Base-by-base conservation (phyloP, 257 asterid species). In the Cordia subcordata region DNA sequence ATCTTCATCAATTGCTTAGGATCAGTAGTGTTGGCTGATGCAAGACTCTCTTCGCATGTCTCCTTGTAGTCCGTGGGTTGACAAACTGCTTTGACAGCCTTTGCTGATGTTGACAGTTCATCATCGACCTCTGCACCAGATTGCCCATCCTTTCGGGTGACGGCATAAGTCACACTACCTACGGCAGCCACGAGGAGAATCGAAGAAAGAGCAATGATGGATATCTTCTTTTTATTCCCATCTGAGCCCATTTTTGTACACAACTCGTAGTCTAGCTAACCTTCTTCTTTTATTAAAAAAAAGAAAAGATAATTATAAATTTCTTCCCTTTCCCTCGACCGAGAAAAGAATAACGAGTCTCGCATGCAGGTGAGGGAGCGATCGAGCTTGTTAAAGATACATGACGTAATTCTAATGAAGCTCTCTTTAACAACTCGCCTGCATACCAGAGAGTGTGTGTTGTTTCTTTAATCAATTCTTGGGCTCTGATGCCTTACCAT, bases 161-260 rank as follows among this genome's bases (percentile, higher is more conserved):
- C 17, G 0, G 20, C 14, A 17, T 61, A 57, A 0, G 70, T 63
- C 3, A 72, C 70, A 1, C 70, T 51, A 0, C 72, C 80, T 1
- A 75, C 52, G 1, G 70, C 80, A 16, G 73, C 70, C 0, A 70
- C 80, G 1, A 75, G 49, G 50, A 75, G 74, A 62, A 70, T 53
- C 1, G 80, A 70, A 10, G 74, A 68, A 37, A 70, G 32, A 45
- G 75, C 63, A 5, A 57, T 59, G 13, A 66, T 22, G 13, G 64
- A 60, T 0, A 52, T 11, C 61, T 69, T 75, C 8, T 66, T 75
- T 20, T 68, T 61, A 4, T 27, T 51, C 4, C 23, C 44, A 3
- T 27, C 55, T 0, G 1, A 0, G 12, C 50, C 65, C 60, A 69
- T 69, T 20, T 39, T 33, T 4, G 13, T 19, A 1, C 35, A 27